Evolutionary conservation across 495 filamentous ascomycete species (phyloP).

Genomic region (Daldinia concentrica): DNA sequence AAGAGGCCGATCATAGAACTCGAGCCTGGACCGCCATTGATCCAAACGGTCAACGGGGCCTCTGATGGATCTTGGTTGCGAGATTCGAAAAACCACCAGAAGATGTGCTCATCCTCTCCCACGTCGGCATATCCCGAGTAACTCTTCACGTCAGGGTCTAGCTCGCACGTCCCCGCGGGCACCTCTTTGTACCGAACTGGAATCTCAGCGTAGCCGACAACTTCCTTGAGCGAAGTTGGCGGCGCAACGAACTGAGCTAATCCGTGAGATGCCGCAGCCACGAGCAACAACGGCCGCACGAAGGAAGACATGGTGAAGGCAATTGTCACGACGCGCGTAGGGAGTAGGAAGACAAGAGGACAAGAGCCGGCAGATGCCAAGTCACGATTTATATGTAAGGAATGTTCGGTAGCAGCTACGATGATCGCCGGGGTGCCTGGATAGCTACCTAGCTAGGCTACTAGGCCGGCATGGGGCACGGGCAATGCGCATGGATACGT

Average conservation of each 20-base stretch:
- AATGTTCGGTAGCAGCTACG: constrained; percentile 2
- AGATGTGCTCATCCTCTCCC: constrained; percentile 67
- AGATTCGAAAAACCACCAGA: constrained; percentile 74
- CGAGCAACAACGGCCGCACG: constrained; percentile 41
- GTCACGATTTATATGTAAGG: constrained; percentile 35
- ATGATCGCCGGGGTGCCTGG: constrained; percentile 15
- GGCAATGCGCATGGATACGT: constrained; percentile 23
- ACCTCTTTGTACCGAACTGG: constrained; percentile 70
- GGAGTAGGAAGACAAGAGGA: not conserved
- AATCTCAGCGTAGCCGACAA: constrained; percentile 61
- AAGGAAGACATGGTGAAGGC: constrained; percentile 40
- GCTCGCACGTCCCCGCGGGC: constrained; percentile 70
- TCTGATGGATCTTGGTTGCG: constrained; percentile 60
- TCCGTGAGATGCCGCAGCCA: constrained; percentile 31
- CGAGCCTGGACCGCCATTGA: constrained; percentile 68
- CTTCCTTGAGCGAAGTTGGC: constrained; percentile 62
- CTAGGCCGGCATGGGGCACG: too few species aligned
- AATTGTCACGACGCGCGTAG: constrained; percentile 20
- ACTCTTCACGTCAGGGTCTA: constrained; percentile 69
- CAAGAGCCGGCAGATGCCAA: not conserved
- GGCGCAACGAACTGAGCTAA: constrained; percentile 67
- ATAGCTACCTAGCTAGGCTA: not conserved
- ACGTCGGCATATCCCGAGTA: constrained; percentile 75
- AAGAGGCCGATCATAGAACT: constrained; percentile 71
- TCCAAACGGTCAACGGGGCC: constrained; percentile 70